These are phyloP conservation scores for Albizia julibrissin DNA, from an alignment of 306 rosid species.

Conservation along the genomic window DNA sequence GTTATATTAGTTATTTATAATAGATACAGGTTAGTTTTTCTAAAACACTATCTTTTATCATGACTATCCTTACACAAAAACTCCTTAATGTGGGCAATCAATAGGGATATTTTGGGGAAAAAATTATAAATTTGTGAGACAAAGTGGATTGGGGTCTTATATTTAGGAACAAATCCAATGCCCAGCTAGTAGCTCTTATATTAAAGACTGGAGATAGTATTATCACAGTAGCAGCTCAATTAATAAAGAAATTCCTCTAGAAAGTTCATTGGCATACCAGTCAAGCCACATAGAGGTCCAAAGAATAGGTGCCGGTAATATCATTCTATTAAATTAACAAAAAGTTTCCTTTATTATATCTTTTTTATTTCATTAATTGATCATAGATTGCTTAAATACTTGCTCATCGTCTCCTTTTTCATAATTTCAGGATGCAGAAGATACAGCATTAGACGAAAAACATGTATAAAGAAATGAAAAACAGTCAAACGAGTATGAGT, in stretches of 20 bases:
- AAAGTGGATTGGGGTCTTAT: no score
- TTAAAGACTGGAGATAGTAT: no score
- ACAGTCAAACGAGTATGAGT: slow-evolving; percentile 8
- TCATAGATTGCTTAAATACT: slow-evolving; percentile 8
- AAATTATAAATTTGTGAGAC: no score
- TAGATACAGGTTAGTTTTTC: no score
- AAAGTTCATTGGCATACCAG: background rate
- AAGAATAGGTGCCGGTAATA: background rate
- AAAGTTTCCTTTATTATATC: background rate
- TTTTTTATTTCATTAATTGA: background rate
- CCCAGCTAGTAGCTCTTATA: no score
- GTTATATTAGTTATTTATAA: no score
- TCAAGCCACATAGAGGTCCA: background rate
- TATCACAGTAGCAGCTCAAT: background rate
- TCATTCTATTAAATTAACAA: slow-evolving; percentile 3
- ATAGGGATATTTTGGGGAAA: no score
- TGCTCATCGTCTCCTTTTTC: background rate
- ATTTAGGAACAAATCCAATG: no score
- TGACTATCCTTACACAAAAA: no score
- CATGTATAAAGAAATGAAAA: slow-evolving; percentile 14
- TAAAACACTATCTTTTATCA: no score
- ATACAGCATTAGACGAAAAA: slow-evolving; percentile 21
- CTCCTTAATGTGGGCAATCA: no score
- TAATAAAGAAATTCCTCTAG: background rate
- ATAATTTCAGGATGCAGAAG: slow-evolving; percentile 11